Evolutionary conservation across 768 basidiomycete species (phyloP).

Genomic region (Glaciozyma antarctica): DNA sequence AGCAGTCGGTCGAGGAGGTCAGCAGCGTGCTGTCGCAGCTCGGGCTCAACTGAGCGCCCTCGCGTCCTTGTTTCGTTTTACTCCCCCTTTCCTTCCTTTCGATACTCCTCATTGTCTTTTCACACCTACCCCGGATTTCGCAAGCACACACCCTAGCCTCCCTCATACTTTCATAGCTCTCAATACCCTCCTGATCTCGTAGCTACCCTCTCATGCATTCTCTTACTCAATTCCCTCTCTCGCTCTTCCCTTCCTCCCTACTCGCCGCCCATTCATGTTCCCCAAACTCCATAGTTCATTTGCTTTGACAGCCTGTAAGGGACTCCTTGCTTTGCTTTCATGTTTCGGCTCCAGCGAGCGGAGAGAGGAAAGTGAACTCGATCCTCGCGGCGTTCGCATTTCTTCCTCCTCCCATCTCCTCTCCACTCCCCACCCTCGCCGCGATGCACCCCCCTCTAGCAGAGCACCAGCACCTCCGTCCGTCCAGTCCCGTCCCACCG

Average conservation of each 20-base stretch:
- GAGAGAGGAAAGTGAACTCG: background rate
- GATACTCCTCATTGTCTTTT: no score
- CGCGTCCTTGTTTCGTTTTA: background rate
- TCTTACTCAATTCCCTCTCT: no score
- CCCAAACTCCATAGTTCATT: no score
- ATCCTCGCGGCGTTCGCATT: background rate
- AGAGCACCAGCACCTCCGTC: background rate
- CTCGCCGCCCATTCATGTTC: no score
- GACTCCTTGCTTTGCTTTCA: no score
- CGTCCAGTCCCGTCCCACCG: background rate
- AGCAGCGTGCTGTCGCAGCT: constrained; percentile 2
- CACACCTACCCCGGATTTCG: no score
- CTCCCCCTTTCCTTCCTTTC: background rate
- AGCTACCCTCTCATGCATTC: no score
- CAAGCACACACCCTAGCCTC: no score
- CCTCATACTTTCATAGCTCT: no score
- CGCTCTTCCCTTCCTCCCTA: no score
- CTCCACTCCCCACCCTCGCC: background rate
- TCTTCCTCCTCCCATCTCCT: background rate
- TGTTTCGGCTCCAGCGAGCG: background rate
- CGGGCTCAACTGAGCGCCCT: constrained; percentile 3
- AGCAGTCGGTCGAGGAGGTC: constrained; percentile 5
- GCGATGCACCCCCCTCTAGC: background rate
- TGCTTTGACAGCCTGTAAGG: no score
- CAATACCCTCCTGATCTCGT: no score